phyloP scores from a whole-genome alignment of 2,329 filamentous ascomycete genomes.

The Cladosporium sp. region DNA sequence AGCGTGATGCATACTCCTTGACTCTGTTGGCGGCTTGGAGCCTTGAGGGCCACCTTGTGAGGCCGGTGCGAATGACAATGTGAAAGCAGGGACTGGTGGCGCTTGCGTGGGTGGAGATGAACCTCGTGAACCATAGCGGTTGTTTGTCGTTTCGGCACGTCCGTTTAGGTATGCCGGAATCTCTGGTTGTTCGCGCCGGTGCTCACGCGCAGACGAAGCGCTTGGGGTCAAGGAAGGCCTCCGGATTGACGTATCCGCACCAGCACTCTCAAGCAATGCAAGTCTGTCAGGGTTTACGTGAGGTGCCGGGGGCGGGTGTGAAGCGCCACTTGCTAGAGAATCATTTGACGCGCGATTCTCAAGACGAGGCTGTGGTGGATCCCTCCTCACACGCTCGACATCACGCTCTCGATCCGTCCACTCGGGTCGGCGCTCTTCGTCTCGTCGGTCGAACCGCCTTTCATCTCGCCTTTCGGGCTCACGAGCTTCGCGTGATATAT shows the following conservation, averaged over 20 bases:
- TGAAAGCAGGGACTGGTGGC: slow-evolving; percentile 53
- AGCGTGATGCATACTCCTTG: slow-evolving; percentile 6
- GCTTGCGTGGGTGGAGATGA: slow-evolving; percentile 51
- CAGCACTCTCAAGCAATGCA: slow-evolving; percentile 29
- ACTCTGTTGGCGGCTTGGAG: slow-evolving; percentile 23
- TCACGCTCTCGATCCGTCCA: slow-evolving; percentile 38
- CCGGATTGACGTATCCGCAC: slow-evolving; percentile 24
- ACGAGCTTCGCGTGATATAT: slow-evolving; percentile 33
- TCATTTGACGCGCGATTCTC: slow-evolving; percentile 27
- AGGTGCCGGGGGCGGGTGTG: slow-evolving; percentile 19
- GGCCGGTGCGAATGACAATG: slow-evolving; percentile 28
- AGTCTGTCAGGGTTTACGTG: slow-evolving; percentile 31
- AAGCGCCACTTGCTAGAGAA: slow-evolving; percentile 17
- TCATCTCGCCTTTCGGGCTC: slow-evolving; percentile 39
- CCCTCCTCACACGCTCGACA: slow-evolving; percentile 31
- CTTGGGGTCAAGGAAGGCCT: slow-evolving; percentile 19
- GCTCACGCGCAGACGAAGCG: slow-evolving; percentile 8
- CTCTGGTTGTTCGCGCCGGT: slow-evolving; percentile 26
- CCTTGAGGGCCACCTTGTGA: slow-evolving; percentile 24
- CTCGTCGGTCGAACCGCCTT: slow-evolving; percentile 42
- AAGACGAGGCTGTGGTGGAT: slow-evolving; percentile 25
- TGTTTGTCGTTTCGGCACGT: slow-evolving; percentile 43
- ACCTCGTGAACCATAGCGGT: slow-evolving; percentile 44
- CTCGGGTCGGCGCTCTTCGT: slow-evolving; percentile 38
- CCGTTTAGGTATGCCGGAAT: slow-evolving; percentile 42